Percentiles rank a stretch among this genome's conserved stretches.
phyloP scores from a whole-genome alignment of 768 basidiomycete species.

The Cantharellus cinnabarinus region DNA sequence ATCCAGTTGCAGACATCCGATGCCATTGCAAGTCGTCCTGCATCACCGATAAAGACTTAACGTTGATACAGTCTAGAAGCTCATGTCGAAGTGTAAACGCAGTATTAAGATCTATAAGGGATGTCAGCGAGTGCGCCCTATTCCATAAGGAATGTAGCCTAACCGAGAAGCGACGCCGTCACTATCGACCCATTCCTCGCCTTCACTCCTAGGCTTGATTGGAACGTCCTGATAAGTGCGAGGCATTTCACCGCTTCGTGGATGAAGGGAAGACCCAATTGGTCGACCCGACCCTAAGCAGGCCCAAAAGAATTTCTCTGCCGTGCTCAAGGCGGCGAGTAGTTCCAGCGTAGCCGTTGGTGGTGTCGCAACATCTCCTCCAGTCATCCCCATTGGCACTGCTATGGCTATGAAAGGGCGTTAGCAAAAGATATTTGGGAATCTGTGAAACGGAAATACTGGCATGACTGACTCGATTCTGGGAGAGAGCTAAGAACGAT shows the following conservation, averaged over 20 bases:
- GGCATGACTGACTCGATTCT: slow-evolving; percentile 55
- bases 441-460: not conserved
- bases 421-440: not conserved
- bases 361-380: slow-evolving; percentile 20
- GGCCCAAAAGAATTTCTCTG: slow-evolving; percentile 50
- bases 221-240: slow-evolving; percentile 50
- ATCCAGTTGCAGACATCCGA: slow-evolving; percentile 25
- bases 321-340: slow-evolving; percentile 36
- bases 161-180: slow-evolving; percentile 45
- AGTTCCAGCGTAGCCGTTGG: slow-evolving; percentile 35
- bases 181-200: slow-evolving; percentile 29
- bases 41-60: slow-evolving; percentile 35
- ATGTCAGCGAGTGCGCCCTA: not conserved
- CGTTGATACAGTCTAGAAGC: slow-evolving; percentile 58
- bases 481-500: slow-evolving; percentile 78
- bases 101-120: slow-evolving; percentile 40
- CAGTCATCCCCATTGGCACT: slow-evolving; percentile 58
- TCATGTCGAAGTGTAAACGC: slow-evolving; percentile 71
- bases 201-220: slow-evolving; percentile 55
- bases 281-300: slow-evolving; percentile 33
- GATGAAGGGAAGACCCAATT: slow-evolving; percentile 48
- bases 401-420: slow-evolving; percentile 39
- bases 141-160: slow-evolving; percentile 5
- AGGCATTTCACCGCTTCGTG: slow-evolving; percentile 56
- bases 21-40: slow-evolving; percentile 67